phyloP scores from a whole-genome alignment of 2,329 filamentous ascomycete species.

The Aspergillus thermomutatus region DNA sequence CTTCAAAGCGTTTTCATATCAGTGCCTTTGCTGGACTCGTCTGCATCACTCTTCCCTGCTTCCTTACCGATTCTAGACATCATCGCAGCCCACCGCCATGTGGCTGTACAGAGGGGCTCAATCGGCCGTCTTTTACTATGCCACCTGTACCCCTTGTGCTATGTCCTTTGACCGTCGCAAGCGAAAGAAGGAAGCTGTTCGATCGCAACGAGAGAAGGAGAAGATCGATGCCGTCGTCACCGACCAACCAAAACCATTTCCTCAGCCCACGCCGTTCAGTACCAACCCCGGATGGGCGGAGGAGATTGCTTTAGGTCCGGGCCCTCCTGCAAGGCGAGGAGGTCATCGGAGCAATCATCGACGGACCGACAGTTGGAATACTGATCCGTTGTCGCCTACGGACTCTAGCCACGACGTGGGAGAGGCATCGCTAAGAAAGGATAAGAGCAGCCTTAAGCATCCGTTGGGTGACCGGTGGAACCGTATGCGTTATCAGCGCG shows the following conservation, averaged over 20 bases:
- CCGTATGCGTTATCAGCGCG: constrained; percentile 73
- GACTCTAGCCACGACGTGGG: constrained; percentile 29
- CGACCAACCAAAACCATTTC: constrained; percentile 70
- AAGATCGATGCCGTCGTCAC: constrained; percentile 54
- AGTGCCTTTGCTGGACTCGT: not conserved
- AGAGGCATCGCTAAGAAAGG: constrained; percentile 40
- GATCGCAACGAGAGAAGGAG: constrained; percentile 63
- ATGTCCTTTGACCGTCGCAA: constrained; percentile 67
- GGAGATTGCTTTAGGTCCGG: constrained; percentile 79
- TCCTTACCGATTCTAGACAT: constrained; percentile 6
- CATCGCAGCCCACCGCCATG: constrained; percentile 27
- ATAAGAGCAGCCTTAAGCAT: constrained; percentile 41
- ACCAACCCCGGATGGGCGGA: constrained; percentile 88
- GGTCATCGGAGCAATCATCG: constrained; percentile 46
- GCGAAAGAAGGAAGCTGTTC: constrained; percentile 66
- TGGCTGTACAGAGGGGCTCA: constrained; percentile 50
- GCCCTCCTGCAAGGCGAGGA: constrained; percentile 61
- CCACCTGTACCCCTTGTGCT: constrained; percentile 58
- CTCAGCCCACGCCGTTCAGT: constrained; percentile 73
- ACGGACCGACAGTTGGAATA: constrained; percentile 58
- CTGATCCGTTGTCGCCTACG: constrained; percentile 47
- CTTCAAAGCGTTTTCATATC: constrained; percentile 14
- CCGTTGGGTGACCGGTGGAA: constrained; percentile 65
- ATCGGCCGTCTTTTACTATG: constrained; percentile 51
- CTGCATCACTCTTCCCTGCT: constrained; percentile 1